Base-by-base conservation (phyloP, 164 flowering plant genomes). In the Piper betle region DNA sequence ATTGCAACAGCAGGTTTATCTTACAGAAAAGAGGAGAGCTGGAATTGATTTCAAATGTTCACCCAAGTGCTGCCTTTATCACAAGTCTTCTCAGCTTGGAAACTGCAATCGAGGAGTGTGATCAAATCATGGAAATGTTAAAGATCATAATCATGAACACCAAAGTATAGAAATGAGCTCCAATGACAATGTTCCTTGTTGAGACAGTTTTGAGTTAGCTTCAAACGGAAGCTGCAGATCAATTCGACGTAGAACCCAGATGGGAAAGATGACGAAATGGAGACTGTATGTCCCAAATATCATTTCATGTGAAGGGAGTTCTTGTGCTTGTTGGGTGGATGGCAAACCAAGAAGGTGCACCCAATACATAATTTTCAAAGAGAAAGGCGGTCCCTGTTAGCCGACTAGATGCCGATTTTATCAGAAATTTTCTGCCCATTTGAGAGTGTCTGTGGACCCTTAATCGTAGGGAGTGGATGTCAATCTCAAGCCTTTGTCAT, bases 391-490 rank as follows among this genome's bases (percentile, higher is more conserved):
- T 74, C 75, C 73, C 69, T 75, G 72, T 71, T 62, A 61, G 60
- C 13, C 43, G 68, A 55, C 66, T 60, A 70, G 67, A 70, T 64
- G 62, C 64, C 41, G 62, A 54, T 60, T 71, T 62, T 67, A 56
- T 71, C 48, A 60, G 67, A 25, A 25, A 72, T 68, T 15, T 73
- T 57, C 72, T 68, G 73, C 68, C 73, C 69, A 64, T 68, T 67
- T 25, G 58, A 38, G 39, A 39, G 62, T 39, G 71, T 13, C 71
- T 62, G 69, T 66, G 66, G 63, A 73, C 84, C 88, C 82, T 74
- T 78, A 71, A 70, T 67, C 69, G 61, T 38, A 67, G 64, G 73
- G 72, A 81, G 85, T 82, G 84, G 77, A 73, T 61, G 84, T 82
- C 85, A 55, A 74, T 79, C 67, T 72, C 66, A 39, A 66, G 69